Evolutionary conservation across 1,139 yeast species (phyloP).

Genomic region (Yamadazyma membranifaciens): DNA sequence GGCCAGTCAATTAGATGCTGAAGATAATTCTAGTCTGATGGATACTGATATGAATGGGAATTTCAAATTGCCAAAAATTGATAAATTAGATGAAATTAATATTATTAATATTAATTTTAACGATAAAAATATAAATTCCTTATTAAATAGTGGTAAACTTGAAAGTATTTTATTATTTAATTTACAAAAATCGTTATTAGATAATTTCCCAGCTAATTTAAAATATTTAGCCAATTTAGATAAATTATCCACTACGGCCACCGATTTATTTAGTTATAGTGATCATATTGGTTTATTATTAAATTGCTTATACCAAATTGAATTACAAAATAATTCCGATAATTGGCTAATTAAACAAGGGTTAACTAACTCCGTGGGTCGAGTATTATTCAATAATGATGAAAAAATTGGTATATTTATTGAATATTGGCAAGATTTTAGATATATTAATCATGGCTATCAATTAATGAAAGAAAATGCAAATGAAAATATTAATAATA

Average conservation of each 20-base stretch:
- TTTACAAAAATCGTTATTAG: conserved; percentile 22
- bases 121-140: conserved; percentile 12
- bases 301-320: conserved; percentile 23
- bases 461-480: too few species aligned
- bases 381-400: conserved; percentile 26
- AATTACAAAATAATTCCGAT: conserved; percentile 8
- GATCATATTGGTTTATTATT: conserved; percentile 33
- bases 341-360: conserved; percentile 26
- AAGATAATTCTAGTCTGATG: neutral
- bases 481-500: too few species aligned
- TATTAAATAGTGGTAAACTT: conserved; percentile 13
- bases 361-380: conserved; percentile 26
- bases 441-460: conserved; percentile 28
- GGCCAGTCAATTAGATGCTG: conserved; percentile 25
- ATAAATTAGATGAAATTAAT: conserved; percentile 10
- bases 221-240: conserved; percentile 39
- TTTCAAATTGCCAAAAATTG: conserved; percentile 7
- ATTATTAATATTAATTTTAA: conserved; percentile 15
- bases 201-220: conserved; percentile 36
- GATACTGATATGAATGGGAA: neutral
- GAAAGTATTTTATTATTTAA: conserved; percentile 31
- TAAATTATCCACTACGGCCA: conserved; percentile 28
- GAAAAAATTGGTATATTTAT: conserved; percentile 34
- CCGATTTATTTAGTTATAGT: conserved; percentile 32
- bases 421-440: conserved; percentile 37